phyloP scores from a whole-genome alignment of 2,329 filamentous ascomycete species.

The Nothopassalora personata region DNA sequence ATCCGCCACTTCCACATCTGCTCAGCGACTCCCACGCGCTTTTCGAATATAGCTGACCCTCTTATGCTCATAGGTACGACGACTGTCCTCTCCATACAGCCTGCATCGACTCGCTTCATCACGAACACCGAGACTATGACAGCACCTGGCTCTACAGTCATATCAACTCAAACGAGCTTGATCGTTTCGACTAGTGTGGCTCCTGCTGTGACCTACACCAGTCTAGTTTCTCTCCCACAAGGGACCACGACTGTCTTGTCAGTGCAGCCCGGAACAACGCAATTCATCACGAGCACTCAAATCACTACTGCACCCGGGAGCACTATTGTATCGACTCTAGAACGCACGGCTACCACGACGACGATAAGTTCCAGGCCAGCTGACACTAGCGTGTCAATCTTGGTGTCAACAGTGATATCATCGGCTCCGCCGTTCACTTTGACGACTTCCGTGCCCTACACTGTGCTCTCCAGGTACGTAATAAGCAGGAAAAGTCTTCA shows the following conservation, averaged over 20 bases:
- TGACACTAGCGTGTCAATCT: not conserved
- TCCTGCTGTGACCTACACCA: not conserved
- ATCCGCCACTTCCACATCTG: not conserved
- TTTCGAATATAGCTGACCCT: too few relatives aligned
- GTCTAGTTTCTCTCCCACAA: not conserved
- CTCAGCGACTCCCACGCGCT: too few relatives aligned
- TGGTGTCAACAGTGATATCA: not conserved
- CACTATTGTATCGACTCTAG: not conserved
- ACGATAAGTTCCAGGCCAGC: too few relatives aligned
- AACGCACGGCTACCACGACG: not conserved
- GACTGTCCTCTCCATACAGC: not conserved
- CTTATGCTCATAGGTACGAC: not conserved
- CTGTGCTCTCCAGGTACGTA: not conserved
- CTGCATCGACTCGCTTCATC: not conserved
- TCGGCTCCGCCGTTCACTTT: not conserved
- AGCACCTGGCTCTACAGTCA: not conserved
- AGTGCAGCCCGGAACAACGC: not conserved
- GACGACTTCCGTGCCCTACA: not conserved
- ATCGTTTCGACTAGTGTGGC: not conserved
- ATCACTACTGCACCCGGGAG: not conserved
- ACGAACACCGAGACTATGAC: not conserved
- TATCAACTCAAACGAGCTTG: not conserved
- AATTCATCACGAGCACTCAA: not conserved
- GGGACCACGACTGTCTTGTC: not conserved
- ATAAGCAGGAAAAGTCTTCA: not conserved